phyloP scores from a whole-genome alignment of 768 basidiomycete genomes.

The Mycena vitilis region DNA sequence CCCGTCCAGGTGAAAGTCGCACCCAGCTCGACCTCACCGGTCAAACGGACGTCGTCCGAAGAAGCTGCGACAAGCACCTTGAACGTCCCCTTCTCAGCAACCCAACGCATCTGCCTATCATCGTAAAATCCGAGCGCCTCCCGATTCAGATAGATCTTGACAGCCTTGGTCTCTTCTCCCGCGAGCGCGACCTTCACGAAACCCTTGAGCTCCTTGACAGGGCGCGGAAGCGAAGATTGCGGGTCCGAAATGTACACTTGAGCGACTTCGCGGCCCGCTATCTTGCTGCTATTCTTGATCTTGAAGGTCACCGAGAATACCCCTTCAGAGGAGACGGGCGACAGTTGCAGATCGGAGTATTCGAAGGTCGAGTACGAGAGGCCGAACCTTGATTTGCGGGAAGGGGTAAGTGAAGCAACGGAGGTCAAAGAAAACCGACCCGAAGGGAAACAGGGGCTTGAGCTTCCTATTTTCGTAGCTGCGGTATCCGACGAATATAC shows the following conservation, averaged over 20 bases:
- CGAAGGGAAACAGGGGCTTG: slow-evolving; percentile 64
- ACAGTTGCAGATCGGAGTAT: slow-evolving; percentile 55
- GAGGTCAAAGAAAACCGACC: slow-evolving; percentile 39
- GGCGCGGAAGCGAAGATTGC: slow-evolving; percentile 55
- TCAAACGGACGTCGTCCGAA: slow-evolving; percentile 55
- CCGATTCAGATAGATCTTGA: slow-evolving; percentile 51
- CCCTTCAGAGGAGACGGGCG: slow-evolving; percentile 47
- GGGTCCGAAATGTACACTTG: slow-evolving; percentile 62
- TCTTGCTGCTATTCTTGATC: slow-evolving; percentile 56
- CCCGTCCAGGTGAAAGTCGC: slow-evolving; percentile 56
- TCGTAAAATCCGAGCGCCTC: slow-evolving; percentile 65
- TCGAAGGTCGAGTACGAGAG: slow-evolving; percentile 71
- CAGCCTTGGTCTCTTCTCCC: slow-evolving; percentile 54
- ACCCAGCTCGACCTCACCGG: slow-evolving; percentile 47
- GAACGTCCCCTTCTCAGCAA: slow-evolving; percentile 61
- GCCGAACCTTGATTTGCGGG: slow-evolving; percentile 44
- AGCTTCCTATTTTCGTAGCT: slow-evolving; percentile 59
- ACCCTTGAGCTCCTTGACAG: slow-evolving; percentile 58
- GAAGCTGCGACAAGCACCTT: slow-evolving; percentile 59
- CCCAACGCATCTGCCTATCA: slow-evolving; percentile 55
- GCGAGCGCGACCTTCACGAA: slow-evolving; percentile 60
- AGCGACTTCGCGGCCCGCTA: slow-evolving; percentile 59
- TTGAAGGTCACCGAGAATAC: slow-evolving; percentile 56
- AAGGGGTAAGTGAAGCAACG: not conserved
- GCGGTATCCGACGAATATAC: slow-evolving; percentile 66